Conservation (phyloP, 345 rosid genomes). For the Eucalyptus erythrocorys region DNA sequence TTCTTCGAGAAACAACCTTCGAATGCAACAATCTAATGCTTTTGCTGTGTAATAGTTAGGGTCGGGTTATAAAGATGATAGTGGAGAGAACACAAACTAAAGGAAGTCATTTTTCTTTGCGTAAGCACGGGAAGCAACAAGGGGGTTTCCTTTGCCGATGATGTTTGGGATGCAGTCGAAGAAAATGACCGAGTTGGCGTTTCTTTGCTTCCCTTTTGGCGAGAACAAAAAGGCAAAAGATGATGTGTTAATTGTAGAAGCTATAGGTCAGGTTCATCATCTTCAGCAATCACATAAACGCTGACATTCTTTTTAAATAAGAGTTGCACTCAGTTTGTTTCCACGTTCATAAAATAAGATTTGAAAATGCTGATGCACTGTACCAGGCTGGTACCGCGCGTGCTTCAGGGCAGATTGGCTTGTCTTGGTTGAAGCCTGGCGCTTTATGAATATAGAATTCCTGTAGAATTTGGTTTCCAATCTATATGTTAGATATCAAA, state of each 20-base stretch:
- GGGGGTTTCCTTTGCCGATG: not conserved
- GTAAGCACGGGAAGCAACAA: not conserved
- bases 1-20: not conserved
- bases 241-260: not conserved
- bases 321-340: not conserved
- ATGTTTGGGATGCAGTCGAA: not conserved
- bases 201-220: not conserved
- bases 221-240: no score
- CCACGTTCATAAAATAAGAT: not conserved
- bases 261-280: not conserved
- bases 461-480: not conserved
- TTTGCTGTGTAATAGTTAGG: not conserved
- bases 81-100: not conserved
- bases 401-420: not conserved
- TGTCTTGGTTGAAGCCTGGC: not conserved
- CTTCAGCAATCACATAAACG: not conserved
- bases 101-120: not conserved
- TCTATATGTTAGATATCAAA: not conserved
- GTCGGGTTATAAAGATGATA: not conserved
- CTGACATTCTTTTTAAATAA: not conserved
- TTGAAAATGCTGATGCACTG: not conserved
- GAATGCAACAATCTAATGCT: not conserved
- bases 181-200: not conserved
- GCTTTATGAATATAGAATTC: not conserved
- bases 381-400: not conserved